Conservation (phyloP, 2,329 filamentous ascomycete species). For the Arthroderma sp. region DNA sequence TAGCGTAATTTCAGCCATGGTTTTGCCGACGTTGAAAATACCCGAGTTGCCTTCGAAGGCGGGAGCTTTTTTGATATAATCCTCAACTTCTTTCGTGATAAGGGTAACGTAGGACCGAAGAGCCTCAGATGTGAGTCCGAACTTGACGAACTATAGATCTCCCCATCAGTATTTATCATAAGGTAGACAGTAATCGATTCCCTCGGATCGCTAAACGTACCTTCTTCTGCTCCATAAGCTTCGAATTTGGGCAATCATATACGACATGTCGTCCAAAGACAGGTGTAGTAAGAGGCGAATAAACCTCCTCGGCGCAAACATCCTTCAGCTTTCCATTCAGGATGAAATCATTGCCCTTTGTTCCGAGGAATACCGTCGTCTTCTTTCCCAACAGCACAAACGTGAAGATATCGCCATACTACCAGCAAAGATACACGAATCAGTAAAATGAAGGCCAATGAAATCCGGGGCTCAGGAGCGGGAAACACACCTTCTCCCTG, state of each 20-base stretch:
- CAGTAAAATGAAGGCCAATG: background rate
- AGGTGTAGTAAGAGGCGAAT: constrained; percentile 58
- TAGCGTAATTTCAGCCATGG: constrained; percentile 76
- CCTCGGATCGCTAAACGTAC: constrained; percentile 30
- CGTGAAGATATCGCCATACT: constrained; percentile 84
- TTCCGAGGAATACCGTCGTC: constrained; percentile 73
- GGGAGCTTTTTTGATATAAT: constrained; percentile 56
- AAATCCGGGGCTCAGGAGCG: background rate
- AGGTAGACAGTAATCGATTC: too few species aligned
- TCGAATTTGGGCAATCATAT: constrained; percentile 81
- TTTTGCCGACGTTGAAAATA: constrained; percentile 56
- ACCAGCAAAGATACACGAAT: constrained; percentile 2
- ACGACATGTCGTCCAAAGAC: constrained; percentile 76
- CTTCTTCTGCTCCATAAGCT: constrained; percentile 95
- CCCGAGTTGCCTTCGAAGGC: constrained; percentile 57
- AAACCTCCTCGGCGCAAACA: constrained; percentile 82
- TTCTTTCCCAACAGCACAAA: constrained; percentile 80
- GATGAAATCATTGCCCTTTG: constrained; percentile 78
- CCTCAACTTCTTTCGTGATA: constrained; percentile 60
- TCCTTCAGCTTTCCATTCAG: constrained; percentile 83
- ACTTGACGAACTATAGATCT: constrained; percentile 45
- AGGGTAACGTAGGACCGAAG: constrained; percentile 61
- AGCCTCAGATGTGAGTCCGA: constrained; percentile 48
- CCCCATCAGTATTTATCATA: too few species aligned
- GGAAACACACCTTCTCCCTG: constrained; percentile 54